A percentile compares a stretch with the other conserved stretches of the same genome.
phyloP scores from a whole-genome alignment of 176 grass and related monocot species.

The Lolium rigidum region DNA sequence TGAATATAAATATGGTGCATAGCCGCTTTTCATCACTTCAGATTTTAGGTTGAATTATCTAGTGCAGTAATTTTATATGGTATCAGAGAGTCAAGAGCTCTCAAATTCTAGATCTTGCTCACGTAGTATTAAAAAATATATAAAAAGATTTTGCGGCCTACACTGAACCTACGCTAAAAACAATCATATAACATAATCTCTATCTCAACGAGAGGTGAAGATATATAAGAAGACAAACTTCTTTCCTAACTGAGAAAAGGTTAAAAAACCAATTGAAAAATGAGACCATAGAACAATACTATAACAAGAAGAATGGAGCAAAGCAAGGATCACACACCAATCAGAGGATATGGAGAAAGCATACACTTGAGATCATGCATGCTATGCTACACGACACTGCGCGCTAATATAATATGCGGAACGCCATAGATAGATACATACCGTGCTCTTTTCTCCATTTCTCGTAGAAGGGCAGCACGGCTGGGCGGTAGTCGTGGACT shows the following conservation, averaged over 20 bases:
- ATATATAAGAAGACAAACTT: neutral
- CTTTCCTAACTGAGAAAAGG: neutral
- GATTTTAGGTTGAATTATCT: too few species aligned
- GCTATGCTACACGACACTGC: too few species aligned
- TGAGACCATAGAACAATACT: neutral
- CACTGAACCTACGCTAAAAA: too few species aligned
- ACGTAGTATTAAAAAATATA: too few species aligned
- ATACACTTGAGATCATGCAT: neutral
- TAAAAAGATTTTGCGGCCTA: too few species aligned
- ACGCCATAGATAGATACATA: constrained; percentile 38
- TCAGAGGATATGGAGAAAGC: neutral
- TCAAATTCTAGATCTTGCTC: too few species aligned
- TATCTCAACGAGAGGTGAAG: neutral
- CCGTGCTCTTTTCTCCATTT: constrained; percentile 89
- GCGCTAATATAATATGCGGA: too few species aligned
- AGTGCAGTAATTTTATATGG: too few species aligned
- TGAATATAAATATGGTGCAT: too few species aligned
- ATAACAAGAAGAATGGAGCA: neutral
- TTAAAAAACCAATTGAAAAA: neutral
- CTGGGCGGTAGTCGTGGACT: constrained; percentile 79
- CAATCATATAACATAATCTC: too few species aligned
- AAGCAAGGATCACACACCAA: neutral
- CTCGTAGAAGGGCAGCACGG: constrained; percentile 86
- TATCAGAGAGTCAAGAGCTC: too few species aligned
- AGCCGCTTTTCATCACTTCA: too few species aligned